A percentile compares a stretch with the other conserved stretches of the same genome.
phyloP scores from a whole-genome alignment of 192 early-diverging fungal species.

The Linnemannia elongata region DNA sequence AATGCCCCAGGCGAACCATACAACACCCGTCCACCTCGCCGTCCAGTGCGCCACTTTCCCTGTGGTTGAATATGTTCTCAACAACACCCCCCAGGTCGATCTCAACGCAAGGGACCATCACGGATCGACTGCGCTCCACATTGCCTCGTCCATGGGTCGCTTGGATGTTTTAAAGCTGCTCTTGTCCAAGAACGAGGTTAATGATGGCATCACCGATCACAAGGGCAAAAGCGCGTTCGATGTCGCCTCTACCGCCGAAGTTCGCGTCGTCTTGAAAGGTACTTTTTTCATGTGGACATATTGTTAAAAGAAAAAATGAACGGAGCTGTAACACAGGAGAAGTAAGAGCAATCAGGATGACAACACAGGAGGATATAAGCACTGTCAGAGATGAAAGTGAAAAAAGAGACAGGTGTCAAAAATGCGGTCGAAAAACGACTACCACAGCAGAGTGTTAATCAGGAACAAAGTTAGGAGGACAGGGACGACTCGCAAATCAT shows the following conservation, averaged over 20 bases:
- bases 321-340: background rate
- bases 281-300: background rate
- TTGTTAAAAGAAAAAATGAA: background rate
- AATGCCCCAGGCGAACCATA: constrained; percentile 26
- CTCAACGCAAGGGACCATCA: constrained; percentile 69
- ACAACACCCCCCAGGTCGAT: constrained; percentile 58
- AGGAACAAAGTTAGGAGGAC: too few species aligned
- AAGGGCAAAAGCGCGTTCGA: constrained; percentile 73
- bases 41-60: constrained; percentile 75
- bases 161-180: constrained; percentile 77
- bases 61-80: constrained; percentile 67
- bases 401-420: too few species aligned
- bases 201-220: constrained; percentile 76
- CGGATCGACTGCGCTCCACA: constrained; percentile 81
- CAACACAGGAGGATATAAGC: background rate
- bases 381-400: background rate
- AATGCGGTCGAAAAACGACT: too few species aligned
- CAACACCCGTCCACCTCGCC: constrained; percentile 61
- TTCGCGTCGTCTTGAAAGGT: constrained; percentile 69
- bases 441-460: too few species aligned
- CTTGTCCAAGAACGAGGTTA: constrained; percentile 70
- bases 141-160: constrained; percentile 77
- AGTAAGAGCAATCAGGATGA: background rate
- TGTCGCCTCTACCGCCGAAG: constrained; percentile 61
- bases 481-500: too few species aligned